Conservation (phyloP, 2,329 filamentous ascomycete genomes). For the Purpureocillium lavendulum region DNA sequence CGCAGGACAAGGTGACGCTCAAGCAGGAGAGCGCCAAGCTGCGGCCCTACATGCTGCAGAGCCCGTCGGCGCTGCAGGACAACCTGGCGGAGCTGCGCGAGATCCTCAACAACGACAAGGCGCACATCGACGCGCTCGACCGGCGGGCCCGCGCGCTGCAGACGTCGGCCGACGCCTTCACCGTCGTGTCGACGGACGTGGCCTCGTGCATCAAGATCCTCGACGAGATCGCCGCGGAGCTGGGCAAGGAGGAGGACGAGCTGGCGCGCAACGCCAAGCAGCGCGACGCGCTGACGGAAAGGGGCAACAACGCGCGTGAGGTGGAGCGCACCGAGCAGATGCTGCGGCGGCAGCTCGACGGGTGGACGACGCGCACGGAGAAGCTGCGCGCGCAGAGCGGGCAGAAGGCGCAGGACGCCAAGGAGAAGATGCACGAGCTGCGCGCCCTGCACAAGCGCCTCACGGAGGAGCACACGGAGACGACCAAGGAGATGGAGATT, state of each 20-base stretch:
- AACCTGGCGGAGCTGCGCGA: slow-evolving; percentile 75
- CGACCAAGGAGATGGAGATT: slow-evolving; percentile 86
- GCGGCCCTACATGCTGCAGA: slow-evolving; percentile 85
- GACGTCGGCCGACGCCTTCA: slow-evolving; percentile 85
- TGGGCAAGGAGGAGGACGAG: slow-evolving; percentile 88
- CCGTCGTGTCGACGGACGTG: slow-evolving; percentile 76
- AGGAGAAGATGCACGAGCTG: slow-evolving; percentile 85
- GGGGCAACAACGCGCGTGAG: slow-evolving; percentile 82
- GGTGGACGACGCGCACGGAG: slow-evolving; percentile 81
- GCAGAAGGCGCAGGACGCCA: slow-evolving; percentile 72
- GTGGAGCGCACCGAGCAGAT: slow-evolving; percentile 83
- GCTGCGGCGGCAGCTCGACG: slow-evolving; percentile 72
- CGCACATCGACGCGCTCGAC: slow-evolving; percentile 81
- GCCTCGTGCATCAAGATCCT: slow-evolving; percentile 81
- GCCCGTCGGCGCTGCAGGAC: slow-evolving; percentile 73
- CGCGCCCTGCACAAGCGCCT: slow-evolving; percentile 70
- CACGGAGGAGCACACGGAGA: slow-evolving; percentile 76
- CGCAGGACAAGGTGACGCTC: slow-evolving; percentile 58
- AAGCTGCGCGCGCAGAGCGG: slow-evolving; percentile 72
- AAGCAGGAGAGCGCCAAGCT: slow-evolving; percentile 84
- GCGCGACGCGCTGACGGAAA: slow-evolving; percentile 77
- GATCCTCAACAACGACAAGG: slow-evolving; percentile 68
- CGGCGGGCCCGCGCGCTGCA: slow-evolving; percentile 81
- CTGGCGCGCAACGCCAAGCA: slow-evolving; percentile 71
- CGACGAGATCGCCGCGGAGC: slow-evolving; percentile 76